phyloP scores from a whole-genome alignment of 1,284 basidiomycete species.

The Trametes sp. region DNA sequence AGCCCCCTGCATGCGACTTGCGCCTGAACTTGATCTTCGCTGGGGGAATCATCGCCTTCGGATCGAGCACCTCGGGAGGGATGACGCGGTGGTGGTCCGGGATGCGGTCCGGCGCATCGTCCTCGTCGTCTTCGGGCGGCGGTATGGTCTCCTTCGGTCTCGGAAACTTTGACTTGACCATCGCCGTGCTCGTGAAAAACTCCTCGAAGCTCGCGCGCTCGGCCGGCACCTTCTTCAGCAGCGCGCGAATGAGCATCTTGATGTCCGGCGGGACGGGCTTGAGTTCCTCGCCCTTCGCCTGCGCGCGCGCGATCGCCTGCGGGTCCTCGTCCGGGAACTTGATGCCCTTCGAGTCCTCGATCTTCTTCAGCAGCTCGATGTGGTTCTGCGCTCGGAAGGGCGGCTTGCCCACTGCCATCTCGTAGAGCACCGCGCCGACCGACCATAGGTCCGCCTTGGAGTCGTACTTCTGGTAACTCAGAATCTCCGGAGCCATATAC shows the following conservation, averaged over 20 bases:
- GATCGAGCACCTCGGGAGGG: slow-evolving; percentile 78
- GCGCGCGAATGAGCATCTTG: slow-evolving; percentile 85
- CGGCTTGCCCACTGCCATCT: slow-evolving; percentile 93
- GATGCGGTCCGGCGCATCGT: slow-evolving; percentile 44
- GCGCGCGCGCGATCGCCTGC: slow-evolving; percentile 39
- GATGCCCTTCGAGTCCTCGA: slow-evolving; percentile 87
- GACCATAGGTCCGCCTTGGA: slow-evolving; percentile 99
- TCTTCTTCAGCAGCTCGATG: slow-evolving; percentile 93
- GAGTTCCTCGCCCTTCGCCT: slow-evolving; percentile 53
- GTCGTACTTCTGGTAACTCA: slow-evolving; percentile 98
- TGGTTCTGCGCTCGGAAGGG: slow-evolving; percentile 97
- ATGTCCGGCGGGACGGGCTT: slow-evolving; percentile 81
- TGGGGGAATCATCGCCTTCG: slow-evolving; percentile 79
- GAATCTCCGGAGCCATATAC: slow-evolving; percentile 99
- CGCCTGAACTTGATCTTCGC: slow-evolving; percentile 78
- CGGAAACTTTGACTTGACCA: slow-evolving; percentile 83
- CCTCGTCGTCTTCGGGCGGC: slow-evolving; percentile 41
- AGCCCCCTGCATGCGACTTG: slow-evolving; percentile 27
- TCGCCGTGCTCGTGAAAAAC: slow-evolving; percentile 87
- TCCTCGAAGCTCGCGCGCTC: slow-evolving; percentile 92
- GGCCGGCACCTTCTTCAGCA: slow-evolving; percentile 86
- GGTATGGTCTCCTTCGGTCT: slow-evolving; percentile 42
- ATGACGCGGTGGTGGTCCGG: slow-evolving; percentile 74
- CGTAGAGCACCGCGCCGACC: slow-evolving; percentile 95
- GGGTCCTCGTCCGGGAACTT: slow-evolving; percentile 93